Base-by-base conservation (phyloP, 1,284 basidiomycete genomes). In the Marasmius sp. region DNA sequence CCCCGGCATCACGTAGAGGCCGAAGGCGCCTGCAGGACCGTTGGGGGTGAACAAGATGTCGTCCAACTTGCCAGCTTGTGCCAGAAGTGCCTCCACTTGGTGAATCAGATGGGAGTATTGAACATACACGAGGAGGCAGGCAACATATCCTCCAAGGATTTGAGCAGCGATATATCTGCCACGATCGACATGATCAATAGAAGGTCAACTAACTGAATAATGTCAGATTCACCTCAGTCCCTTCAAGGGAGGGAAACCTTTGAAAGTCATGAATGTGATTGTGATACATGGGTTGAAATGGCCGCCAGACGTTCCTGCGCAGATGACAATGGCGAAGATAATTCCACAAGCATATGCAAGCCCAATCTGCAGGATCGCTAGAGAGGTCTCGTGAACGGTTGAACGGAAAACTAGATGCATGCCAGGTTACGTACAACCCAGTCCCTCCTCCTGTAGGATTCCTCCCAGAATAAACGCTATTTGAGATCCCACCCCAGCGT, bases 211-310 rank as follows among this genome's bases (percentile, higher is more conserved):
- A 20, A 10, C 7, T 33, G 16, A 18, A 54, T 3, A 3, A 22
- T 6, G 2, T 27, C 11, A 27, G 27, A 72, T 75, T 52, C 58
- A 86, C 86, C 81, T 71, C 14, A 77, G 59, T 0, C 78, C 88
- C 67, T 88, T 89, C 43, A 72, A 65, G 20, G 75, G 67, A 0
- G 89, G 84, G 68, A 90, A 87, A 0, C 80, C 79, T 51, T 75
- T 79, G 75, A 84, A 85, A 12, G 88, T 27, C 16, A 81, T 72
- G 58, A 82, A 76, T 6, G 80, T 73, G 57, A 90, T 77, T 9
- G 89, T 87, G 38, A 91, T 77, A 57, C 80, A 77, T 20, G 87
- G 86, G 68, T 82, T 87, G 71, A 90, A 83, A 68, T 90, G 87
- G 7, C 87, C 86, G 11, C 84, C 84, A 14, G 87, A 90, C 2